These are phyloP conservation scores for Cytidiella melzeri DNA, from an alignment of 768 basidiomycete genomes.

Conservation along the genomic window DNA sequence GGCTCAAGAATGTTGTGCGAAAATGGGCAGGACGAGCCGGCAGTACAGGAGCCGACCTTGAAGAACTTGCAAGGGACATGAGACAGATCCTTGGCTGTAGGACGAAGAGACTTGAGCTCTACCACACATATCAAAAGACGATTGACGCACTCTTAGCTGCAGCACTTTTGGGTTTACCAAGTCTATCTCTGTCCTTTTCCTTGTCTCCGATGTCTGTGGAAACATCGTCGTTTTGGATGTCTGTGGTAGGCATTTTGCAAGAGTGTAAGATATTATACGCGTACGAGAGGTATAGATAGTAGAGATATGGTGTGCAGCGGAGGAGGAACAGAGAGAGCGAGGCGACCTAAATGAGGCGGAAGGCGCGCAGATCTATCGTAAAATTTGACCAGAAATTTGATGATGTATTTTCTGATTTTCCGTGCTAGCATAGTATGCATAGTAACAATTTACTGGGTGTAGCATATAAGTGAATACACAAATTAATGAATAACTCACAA, in stretches of 20 bases:
- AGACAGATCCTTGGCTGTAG: conserved; percentile 78
- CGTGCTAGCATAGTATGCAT: too few species aligned
- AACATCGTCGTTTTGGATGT: conserved; percentile 5
- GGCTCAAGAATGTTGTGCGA: conserved; percentile 73
- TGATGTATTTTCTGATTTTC: neutral
- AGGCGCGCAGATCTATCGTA: neutral
- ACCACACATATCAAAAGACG: neutral
- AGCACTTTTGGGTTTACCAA: conserved; percentile 17
- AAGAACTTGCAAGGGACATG: conserved; percentile 99
- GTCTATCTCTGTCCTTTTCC: conserved; percentile 15
- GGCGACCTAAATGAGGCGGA: neutral
- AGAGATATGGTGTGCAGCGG: neutral
- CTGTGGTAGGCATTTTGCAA: conserved; percentile 3
- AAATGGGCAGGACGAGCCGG: conserved; percentile 93
- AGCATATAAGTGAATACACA: too few species aligned
- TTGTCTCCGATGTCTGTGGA: conserved; percentile 1
- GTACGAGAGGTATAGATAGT: neutral
- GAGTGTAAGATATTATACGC: neutral
- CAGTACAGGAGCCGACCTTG: conserved; percentile 91
- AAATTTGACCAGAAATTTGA: neutral
- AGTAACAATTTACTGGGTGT: too few species aligned
- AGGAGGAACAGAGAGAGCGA: neutral
- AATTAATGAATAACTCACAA: too few species aligned
- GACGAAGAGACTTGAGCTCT: conserved; percentile 1
- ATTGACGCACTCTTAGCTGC: conserved; percentile 20